These are phyloP conservation scores for Nakazawaea ambrosiae DNA, from an alignment of 805 yeast genomes.

Conservation along the genomic window DNA sequence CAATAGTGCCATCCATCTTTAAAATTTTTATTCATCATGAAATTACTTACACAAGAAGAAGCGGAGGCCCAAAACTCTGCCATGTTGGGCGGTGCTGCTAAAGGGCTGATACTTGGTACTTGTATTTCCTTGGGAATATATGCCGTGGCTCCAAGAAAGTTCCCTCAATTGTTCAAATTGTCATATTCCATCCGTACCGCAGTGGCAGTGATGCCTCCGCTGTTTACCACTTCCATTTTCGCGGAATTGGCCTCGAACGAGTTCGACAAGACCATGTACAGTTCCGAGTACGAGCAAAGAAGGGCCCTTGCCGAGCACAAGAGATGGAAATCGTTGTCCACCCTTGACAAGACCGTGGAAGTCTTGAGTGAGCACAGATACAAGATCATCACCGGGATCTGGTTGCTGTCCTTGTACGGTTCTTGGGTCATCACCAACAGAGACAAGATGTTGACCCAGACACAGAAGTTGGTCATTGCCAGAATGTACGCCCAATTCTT, in stretches of 20 bases:
- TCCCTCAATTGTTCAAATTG: conserved; percentile 33
- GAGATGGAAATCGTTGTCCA: conserved; percentile 45
- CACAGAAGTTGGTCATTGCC: conserved; percentile 82
- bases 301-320: conserved; percentile 37
- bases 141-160: conserved; percentile 40
- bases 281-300: conserved; percentile 34
- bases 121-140: conserved; percentile 48
- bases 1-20: too few relatives aligned
- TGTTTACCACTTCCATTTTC: conserved; percentile 49
- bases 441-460: conserved; percentile 64
- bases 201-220: conserved; percentile 60
- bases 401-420: conserved; percentile 79
- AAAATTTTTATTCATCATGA: conserved; percentile 54
- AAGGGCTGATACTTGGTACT: conserved; percentile 54
- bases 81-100: conserved; percentile 51
- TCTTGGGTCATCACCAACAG: conserved; percentile 69
- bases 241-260: conserved; percentile 67
- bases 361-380: conserved; percentile 51
- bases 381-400: conserved; percentile 58
- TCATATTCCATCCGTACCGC: conserved; percentile 62
- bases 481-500: conserved; percentile 87
- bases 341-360: conserved; percentile 42
- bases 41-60: conserved; percentile 60
- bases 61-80: conserved; percentile 55
- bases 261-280: conserved; percentile 58